phyloP scores from a whole-genome alignment of 208 protist species.

The Trypanosoma boissoni region DNA sequence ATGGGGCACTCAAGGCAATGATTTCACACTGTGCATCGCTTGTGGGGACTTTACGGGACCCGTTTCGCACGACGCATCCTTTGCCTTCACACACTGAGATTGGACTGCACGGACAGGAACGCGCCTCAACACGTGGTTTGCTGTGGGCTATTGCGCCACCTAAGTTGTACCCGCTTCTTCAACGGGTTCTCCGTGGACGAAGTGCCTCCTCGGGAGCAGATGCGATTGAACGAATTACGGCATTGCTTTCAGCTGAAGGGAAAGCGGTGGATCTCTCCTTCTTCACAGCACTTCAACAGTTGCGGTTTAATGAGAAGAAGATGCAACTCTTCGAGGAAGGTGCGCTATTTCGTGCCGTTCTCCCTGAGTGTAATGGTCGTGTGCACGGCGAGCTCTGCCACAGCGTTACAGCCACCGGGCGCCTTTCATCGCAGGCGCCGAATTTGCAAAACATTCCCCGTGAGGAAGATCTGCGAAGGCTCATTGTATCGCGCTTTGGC shows the following conservation, averaged over 20 bases:
- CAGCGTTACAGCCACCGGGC: slow-evolving; percentile 84
- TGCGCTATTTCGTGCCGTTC: slow-evolving; percentile 82
- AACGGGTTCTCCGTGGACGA: slow-evolving; percentile 55
- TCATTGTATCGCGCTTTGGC: slow-evolving; percentile 86
- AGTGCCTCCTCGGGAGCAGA: slow-evolving; percentile 77
- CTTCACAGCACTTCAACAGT: slow-evolving; percentile 86
- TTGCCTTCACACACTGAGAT: slow-evolving; percentile 41
- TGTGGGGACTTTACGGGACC: slow-evolving; percentile 65
- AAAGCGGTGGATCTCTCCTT: slow-evolving; percentile 79
- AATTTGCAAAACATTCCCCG: slow-evolving; percentile 90
- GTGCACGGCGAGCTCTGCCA: slow-evolving; percentile 90
- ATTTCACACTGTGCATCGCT: slow-evolving; percentile 73
- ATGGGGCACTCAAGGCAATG: slow-evolving; percentile 55
- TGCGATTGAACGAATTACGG: slow-evolving; percentile 87
- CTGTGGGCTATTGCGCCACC: slow-evolving; percentile 84
- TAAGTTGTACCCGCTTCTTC: slow-evolving; percentile 64
- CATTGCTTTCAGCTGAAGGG: slow-evolving; percentile 71
- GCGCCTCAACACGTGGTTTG: slow-evolving; percentile 76
- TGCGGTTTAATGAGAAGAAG: slow-evolving; percentile 90
- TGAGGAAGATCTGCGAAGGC: slow-evolving; percentile 77
- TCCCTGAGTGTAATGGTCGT: slow-evolving; percentile 78
- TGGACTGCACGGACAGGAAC: slow-evolving; percentile 80
- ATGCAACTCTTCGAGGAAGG: slow-evolving; percentile 90
- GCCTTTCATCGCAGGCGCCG: slow-evolving; percentile 85
- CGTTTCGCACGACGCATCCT: slow-evolving; percentile 71